Conservation (phyloP, 371 early-diverging fungal species). For the Apophysomyces variabilis region DNA sequence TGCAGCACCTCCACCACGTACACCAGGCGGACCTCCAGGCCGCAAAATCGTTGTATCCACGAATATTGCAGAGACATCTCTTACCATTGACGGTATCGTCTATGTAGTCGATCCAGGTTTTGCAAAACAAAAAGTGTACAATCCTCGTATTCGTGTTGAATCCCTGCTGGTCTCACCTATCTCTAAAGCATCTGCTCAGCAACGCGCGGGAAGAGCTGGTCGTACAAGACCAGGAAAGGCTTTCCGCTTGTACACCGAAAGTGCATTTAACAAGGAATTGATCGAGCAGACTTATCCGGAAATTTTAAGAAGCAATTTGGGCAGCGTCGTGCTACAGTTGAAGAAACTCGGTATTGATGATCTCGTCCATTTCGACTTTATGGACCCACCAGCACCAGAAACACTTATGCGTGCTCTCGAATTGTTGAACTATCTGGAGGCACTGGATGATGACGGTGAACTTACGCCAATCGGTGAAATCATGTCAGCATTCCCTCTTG, state of each 20-base stretch:
- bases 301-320: conserved; percentile 86
- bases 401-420: conserved; percentile 93
- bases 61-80: conserved; percentile 98
- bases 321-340: conserved; percentile 83
- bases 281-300: conserved; percentile 92
- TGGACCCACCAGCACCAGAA: conserved; percentile 94
- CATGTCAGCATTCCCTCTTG: conserved; percentile 93
- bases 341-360: conserved; percentile 90
- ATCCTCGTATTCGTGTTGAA: conserved; percentile 91
- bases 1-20: conserved; percentile 79
- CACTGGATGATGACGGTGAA: conserved; percentile 86
- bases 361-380: conserved; percentile 92
- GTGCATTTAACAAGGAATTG: conserved; percentile 78
- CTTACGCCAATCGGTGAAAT: conserved; percentile 79
- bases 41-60: conserved; percentile 97
- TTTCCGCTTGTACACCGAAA: conserved; percentile 92
- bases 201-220: conserved; percentile 92
- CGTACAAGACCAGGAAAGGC: conserved; percentile 93
- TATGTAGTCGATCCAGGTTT: conserved; percentile 99
- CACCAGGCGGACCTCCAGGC: conserved; percentile 79
- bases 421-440: conserved; percentile 87
- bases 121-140: conserved; percentile 97
- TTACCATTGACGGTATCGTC: conserved; percentile 98
- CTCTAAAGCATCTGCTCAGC: conserved; percentile 81
- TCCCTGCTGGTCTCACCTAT: conserved; percentile 77